Base-by-base conservation (phyloP, 176 grass and related monocot species). In the Triticum timopheevii region DNA sequence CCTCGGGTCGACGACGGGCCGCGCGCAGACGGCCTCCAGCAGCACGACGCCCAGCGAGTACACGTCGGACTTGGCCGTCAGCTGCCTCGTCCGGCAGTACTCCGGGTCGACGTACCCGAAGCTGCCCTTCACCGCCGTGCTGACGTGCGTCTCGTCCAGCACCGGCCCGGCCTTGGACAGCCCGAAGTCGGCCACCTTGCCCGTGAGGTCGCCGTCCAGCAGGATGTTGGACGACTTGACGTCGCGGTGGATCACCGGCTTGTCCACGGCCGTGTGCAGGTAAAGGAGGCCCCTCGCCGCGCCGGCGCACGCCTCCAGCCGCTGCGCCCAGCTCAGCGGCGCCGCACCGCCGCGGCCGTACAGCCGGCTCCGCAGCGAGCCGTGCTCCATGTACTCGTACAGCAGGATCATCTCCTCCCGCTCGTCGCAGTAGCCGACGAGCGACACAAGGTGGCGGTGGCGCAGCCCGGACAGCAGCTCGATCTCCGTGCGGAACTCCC, bases 371-470 rank as follows among this genome's bases (percentile, higher is more conserved):
- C 84, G 10, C 12, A 91, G 82, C 30, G 86, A 78, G 76, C 86
- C 86, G 10, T 81, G 33, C 82, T 85, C 77, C 90, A 91, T 91
- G 82, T 38, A 81, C 86, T 91, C 90, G 80, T 89, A 89, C 0
- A 89, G 56, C 11, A 91, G 77, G 64, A 85, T 61, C 81, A 91
- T 81, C 78, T 91, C 86, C 6, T 76, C 85, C 2, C 16, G 54
- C 3, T 91, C 86, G 86, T 91, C 80, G 78, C 86, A 91, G 86
- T 88, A 91, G 50, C 86, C 86, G 34, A 91, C 49, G 77, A 91
- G 90, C 15, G 81, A 76, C 2, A 91, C 86, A 7, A 89, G 81
- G 74, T 89, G 81, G 12, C 82, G 77, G 70, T 89, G 68, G 61
- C 85, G 85, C 7, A 84, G 78, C 54, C 77, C 70, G 8, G 84